Conservation (phyloP, 2,329 filamentous ascomycete species). For the Phoma sp. region DNA sequence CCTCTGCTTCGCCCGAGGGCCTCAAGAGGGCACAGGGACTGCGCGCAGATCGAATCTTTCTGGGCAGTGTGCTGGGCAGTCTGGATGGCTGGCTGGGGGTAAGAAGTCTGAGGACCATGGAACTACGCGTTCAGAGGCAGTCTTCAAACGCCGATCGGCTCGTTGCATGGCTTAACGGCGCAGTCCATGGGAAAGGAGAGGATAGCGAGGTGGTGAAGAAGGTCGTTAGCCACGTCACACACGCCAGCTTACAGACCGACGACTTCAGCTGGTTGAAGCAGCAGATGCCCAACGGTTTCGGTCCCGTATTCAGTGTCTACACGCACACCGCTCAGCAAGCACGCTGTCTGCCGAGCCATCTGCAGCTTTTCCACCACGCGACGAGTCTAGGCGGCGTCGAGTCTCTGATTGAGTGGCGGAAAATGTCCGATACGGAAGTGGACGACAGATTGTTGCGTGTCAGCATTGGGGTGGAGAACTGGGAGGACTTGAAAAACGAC, state of each 20-base stretch:
- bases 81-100: constrained; percentile 93
- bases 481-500: constrained; percentile 83
- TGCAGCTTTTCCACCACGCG: constrained; percentile 89
- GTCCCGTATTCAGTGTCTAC: constrained; percentile 82
- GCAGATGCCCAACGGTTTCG: constrained; percentile 93
- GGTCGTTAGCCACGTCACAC: constrained; percentile 68
- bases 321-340: constrained; percentile 69
- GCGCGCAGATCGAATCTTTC: constrained; percentile 71
- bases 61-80: constrained; percentile 86
- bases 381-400: constrained; percentile 94
- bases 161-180: constrained; percentile 72
- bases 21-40: constrained; percentile 56
- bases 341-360: constrained; percentile 73
- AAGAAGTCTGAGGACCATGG: constrained; percentile 82
- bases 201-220: constrained; percentile 53
- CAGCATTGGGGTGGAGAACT: constrained; percentile 85
- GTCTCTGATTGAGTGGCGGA: constrained; percentile 94
- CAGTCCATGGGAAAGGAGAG: constrained; percentile 51
- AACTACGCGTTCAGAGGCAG: constrained; percentile 80
- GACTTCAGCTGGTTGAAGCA: constrained; percentile 71
- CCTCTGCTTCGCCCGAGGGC: constrained; percentile 53
- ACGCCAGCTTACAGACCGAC: constrained; percentile 79
- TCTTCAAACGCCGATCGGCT: constrained; percentile 72
- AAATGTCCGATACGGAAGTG: constrained; percentile 79
- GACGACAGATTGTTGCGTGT: constrained; percentile 77